Conservation (phyloP, 2,329 filamentous ascomycete genomes). For the Xylariaceae sp. region DNA sequence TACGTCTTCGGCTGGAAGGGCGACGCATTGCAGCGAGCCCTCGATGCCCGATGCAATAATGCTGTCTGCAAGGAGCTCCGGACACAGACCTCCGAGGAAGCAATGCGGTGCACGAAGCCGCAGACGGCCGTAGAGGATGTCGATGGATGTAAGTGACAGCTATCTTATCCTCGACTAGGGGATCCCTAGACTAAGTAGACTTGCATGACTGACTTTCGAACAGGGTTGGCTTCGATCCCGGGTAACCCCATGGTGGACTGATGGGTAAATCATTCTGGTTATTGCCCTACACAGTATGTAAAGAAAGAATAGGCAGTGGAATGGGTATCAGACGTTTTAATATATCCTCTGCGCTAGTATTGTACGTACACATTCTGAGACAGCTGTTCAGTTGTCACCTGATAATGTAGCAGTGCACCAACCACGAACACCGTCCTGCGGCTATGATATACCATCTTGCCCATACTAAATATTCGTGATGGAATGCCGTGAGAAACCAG, state of each 20-base stretch:
- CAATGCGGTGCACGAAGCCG: constrained; percentile 21
- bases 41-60: constrained; percentile 34
- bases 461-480: too few relatives aligned
- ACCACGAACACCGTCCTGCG: too few relatives aligned
- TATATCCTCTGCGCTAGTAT: too few relatives aligned
- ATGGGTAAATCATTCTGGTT: too few relatives aligned
- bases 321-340: too few relatives aligned
- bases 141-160: constrained; percentile 22
- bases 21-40: constrained; percentile 34
- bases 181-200: background rate
- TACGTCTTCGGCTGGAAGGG: constrained; percentile 39
- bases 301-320: too few relatives aligned
- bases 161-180: background rate
- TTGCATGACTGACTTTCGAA: background rate
- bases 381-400: too few relatives aligned
- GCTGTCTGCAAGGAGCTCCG: constrained; percentile 23
- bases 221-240: background rate
- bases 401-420: too few relatives aligned
- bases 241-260: background rate
- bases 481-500: too few relatives aligned
- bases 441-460: too few relatives aligned
- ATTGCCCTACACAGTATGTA: too few relatives aligned
- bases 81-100: constrained; percentile 23
- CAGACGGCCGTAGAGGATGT: constrained; percentile 23
- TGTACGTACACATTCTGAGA: too few relatives aligned